Conservation (phyloP, 2,329 filamentous ascomycete genomes). For the Xylaria sp. region DNA sequence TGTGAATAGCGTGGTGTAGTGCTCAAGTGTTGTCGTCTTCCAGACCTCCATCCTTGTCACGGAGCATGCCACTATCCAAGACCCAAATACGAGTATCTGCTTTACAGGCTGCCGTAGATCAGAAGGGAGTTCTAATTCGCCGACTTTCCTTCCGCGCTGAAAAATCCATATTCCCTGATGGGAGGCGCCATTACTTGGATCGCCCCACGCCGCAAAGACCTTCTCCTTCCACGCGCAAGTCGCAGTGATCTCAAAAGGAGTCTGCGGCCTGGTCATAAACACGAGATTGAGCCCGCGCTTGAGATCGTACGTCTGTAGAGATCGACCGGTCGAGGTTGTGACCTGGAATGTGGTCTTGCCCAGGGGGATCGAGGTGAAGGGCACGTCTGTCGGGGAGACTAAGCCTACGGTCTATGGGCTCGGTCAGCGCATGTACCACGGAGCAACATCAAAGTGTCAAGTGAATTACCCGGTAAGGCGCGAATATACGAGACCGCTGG, state of each 20-base stretch:
- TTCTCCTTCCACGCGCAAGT: slow-evolving; percentile 86
- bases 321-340: slow-evolving; percentile 89
- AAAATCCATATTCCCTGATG: slow-evolving; percentile 84
- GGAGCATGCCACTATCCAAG: slow-evolving; percentile 86
- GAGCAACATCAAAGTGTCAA: slow-evolving; percentile 5
- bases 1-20: slow-evolving; percentile 83
- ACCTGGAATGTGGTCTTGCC: slow-evolving; percentile 97
- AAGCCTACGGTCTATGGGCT: slow-evolving; percentile 79
- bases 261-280: slow-evolving; percentile 91
- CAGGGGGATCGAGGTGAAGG: slow-evolving; percentile 85
- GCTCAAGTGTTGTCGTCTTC: slow-evolving; percentile 81
- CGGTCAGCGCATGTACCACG: slow-evolving; percentile 7
- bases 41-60: slow-evolving; percentile 82
- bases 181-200: slow-evolving; percentile 54
- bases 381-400: slow-evolving; percentile 87
- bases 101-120: slow-evolving; percentile 73
- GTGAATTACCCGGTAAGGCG: slow-evolving; percentile 78
- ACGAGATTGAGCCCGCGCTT: slow-evolving; percentile 88
- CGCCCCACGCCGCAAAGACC: slow-evolving; percentile 89
- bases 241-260: slow-evolving; percentile 82
- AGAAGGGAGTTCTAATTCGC: slow-evolving; percentile 71
- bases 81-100: slow-evolving; percentile 82
- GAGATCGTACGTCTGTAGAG: slow-evolving; percentile 94
- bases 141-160: slow-evolving; percentile 85
- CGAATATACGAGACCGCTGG: slow-evolving; percentile 80